Percentiles rank a stretch among this genome's conserved stretches.
Evolutionary conservation across 495 filamentous ascomycete genomes (phyloP).

Genomic region (Cercophora scortea): DNA sequence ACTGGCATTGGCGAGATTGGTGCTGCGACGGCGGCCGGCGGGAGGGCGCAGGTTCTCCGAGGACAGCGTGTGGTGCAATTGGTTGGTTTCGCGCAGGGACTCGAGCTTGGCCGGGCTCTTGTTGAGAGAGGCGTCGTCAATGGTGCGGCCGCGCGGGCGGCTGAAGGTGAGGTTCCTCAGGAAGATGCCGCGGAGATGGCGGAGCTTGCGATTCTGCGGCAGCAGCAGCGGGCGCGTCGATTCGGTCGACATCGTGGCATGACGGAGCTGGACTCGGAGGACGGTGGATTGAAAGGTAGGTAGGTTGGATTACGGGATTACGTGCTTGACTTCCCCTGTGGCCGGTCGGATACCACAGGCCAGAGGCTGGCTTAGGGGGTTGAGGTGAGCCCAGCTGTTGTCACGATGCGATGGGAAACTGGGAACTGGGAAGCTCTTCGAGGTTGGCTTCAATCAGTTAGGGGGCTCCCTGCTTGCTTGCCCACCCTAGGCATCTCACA

Average conservation of each 20-base stretch:
- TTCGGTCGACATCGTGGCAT: constrained; percentile 32
- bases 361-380: too few species aligned
- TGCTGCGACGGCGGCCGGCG: constrained; percentile 56
- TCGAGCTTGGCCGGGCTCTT: constrained; percentile 64
- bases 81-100: constrained; percentile 43
- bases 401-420: too few species aligned
- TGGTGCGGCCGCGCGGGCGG: constrained; percentile 60
- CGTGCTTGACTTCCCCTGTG: too few species aligned
- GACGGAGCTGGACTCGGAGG: background rate
- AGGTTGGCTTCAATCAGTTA: too few species aligned
- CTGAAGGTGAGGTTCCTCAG: constrained; percentile 74
- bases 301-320: too few species aligned
- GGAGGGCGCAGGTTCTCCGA: constrained; percentile 54
- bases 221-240: constrained; percentile 36
- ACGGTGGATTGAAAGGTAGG: background rate
- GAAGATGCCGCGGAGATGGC: constrained; percentile 81
- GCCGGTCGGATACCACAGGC: too few species aligned
- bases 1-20: constrained; percentile 59
- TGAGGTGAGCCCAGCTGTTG: too few species aligned
- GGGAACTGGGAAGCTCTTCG: too few species aligned
- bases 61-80: constrained; percentile 62
- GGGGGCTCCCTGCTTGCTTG: too few species aligned
- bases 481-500: too few species aligned
- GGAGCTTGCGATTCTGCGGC: constrained; percentile 75
- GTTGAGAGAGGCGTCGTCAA: constrained; percentile 79